Percentiles rank a stretch among this genome's conserved stretches.
phyloP scores from a whole-genome alignment of 2,329 filamentous ascomycete genomes.

The Polychaeton citri region DNA sequence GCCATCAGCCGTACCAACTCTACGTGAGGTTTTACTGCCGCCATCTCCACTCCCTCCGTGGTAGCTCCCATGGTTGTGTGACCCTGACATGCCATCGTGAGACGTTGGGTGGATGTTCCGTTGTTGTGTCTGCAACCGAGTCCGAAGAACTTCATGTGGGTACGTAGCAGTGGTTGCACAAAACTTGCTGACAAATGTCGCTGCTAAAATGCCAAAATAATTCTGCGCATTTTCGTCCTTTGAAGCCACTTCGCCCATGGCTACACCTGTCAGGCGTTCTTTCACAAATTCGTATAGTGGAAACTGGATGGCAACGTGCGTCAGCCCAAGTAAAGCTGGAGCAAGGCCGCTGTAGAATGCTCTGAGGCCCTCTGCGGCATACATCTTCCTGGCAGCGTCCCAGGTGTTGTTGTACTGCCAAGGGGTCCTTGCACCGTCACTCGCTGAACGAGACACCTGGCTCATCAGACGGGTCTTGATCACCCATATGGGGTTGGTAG shows the following conservation, averaged over 20 bases:
- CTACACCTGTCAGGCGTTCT: conserved; percentile 74
- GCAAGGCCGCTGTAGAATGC: conserved; percentile 95
- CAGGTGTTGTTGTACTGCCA: conserved; percentile 87
- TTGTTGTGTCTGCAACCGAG: conserved; percentile 84
- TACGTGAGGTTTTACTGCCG: conserved; percentile 18
- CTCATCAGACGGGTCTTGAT: conserved; percentile 99
- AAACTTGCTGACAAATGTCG: conserved; percentile 87
- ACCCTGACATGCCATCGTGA: conserved; percentile 37
- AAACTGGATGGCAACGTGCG: conserved; percentile 94
- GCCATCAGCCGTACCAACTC: conserved; percentile 34
- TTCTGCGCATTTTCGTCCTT: conserved; percentile 46
- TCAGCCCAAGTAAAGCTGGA: conserved; percentile 78
- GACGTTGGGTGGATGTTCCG: conserved; percentile 41
- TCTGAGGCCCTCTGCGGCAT: conserved; percentile 68
- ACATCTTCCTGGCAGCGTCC: conserved; percentile 94
- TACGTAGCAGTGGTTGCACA: conserved; percentile 92
- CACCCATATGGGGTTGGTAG: conserved; percentile 97
- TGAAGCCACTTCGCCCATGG: conserved; percentile 59
- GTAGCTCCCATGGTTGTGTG: conserved; percentile 10
- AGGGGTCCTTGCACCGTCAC: conserved; percentile 46
- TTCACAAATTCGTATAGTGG: conserved; percentile 92
- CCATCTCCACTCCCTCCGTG: conserved; percentile 18
- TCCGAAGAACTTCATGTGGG: conserved; percentile 91
- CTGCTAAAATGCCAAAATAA: conserved; percentile 71
- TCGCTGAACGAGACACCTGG: conserved; percentile 53